A percentile compares a stretch with the other conserved stretches of the same genome.
phyloP scores from a whole-genome alignment of 2,329 filamentous ascomycete genomes.

The Passalora sequoiae region DNA sequence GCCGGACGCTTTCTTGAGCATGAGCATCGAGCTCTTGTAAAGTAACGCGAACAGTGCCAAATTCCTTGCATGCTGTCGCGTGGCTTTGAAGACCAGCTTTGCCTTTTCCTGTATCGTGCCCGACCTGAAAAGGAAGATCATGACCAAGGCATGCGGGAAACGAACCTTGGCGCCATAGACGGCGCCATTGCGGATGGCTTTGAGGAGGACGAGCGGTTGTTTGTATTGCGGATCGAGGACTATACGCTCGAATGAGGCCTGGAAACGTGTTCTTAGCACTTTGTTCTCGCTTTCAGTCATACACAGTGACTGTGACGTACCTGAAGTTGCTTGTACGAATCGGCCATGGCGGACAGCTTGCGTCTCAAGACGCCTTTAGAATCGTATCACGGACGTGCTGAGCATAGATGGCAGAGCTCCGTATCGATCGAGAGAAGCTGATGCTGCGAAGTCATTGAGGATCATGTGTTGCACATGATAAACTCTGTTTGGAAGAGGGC shows the following conservation, averaged over 20 bases:
- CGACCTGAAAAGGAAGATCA: slow-evolving; percentile 94
- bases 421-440: no score
- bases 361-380: no score
- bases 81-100: slow-evolving; percentile 74
- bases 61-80: slow-evolving; percentile 83
- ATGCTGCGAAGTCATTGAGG: no score
- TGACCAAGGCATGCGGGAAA: slow-evolving; percentile 95
- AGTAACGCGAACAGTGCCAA: slow-evolving; percentile 84
- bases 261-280: no score
- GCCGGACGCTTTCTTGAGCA: slow-evolving; percentile 54
- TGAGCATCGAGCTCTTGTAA: slow-evolving; percentile 79
- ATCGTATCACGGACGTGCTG: no score
- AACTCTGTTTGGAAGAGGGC: neutral
- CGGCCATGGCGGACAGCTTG: slow-evolving; percentile 7
- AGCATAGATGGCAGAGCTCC: no score
- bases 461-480: neutral
- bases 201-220: slow-evolving; percentile 76
- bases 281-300: no score
- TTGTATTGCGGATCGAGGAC: slow-evolving; percentile 80
- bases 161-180: slow-evolving; percentile 97
- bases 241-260: slow-evolving; percentile 69
- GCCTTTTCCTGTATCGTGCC: slow-evolving; percentile 75
- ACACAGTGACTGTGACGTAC: neutral
- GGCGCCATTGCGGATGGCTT: slow-evolving; percentile 91
- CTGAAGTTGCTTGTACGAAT: slow-evolving; percentile 10